Base-by-base conservation (phyloP, 2,329 filamentous ascomycete genomes). In the Fusarium brevicatenulatum region DNA sequence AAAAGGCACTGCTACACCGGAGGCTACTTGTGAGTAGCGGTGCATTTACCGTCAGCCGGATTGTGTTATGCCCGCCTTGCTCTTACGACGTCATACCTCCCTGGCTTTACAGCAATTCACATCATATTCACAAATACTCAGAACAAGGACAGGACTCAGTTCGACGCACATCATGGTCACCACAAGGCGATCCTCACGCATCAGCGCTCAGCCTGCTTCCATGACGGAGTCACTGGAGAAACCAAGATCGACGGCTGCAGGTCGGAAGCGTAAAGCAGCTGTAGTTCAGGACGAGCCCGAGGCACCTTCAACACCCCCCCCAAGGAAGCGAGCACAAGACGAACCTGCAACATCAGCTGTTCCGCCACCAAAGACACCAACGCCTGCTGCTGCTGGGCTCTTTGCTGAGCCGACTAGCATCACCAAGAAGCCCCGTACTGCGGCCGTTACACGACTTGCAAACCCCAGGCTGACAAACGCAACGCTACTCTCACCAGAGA, bases 401-500 rank as follows among this genome's bases (percentile, higher is more conserved):
- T 84, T 86, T 15, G 80, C 80, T 47, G 68, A 78, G 44, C 73
- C 81, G 13, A 74, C 68, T 36, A 76, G 76, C 25, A 79, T 75
- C 36, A 78, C 77, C 19, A 79, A 78, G 47, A 86, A 83, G 62
- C 83, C 84, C 49, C 83, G 78, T 37, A 80, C 83, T 28, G 80
- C 81, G 19, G 81, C 82, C 4, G 82, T 87, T 40, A 81, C 85
- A 57, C 87, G 91, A 30, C 86, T 92, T 4, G 91, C 90, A 19
- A 86, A 91, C 71, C 90, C 91, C 0, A 87, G 88, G 72, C 82
- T 84, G 19, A 92, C 91, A 47, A 94, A 94, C 79, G 92, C 92
- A 3, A 86, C 89, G 2, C 85, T 95, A 15, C 82, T 93, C n/a
- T 93, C 92, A 0, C 92, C 92, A 4, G 88, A 91, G 78, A 91